Conservation (phyloP, 768 basidiomycete genomes). For the Psilocybe tampanensis region DNA sequence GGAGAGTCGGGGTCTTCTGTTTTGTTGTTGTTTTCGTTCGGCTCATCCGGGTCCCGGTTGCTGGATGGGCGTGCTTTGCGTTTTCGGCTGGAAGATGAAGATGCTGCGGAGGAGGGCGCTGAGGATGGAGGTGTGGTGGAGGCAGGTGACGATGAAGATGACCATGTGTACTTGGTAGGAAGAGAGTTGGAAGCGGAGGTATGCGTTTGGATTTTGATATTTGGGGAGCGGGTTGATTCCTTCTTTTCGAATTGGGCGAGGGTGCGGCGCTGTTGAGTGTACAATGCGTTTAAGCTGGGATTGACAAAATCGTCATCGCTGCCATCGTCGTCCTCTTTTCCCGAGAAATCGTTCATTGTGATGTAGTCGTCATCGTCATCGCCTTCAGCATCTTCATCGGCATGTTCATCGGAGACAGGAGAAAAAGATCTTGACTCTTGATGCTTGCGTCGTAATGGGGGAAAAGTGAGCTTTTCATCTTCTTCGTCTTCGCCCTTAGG, state of each 20-base stretch:
- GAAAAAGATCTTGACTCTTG: too few species aligned
- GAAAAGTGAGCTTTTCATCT: too few species aligned
- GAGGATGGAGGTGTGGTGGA: too few species aligned
- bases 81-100: neutral
- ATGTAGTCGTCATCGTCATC: too few species aligned
- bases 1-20: neutral
- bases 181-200: neutral
- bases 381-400: too few species aligned
- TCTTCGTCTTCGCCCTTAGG: too few species aligned
- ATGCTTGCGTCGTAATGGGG: too few species aligned
- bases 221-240: neutral
- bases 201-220: neutral
- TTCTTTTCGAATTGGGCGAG: neutral
- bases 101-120: neutral
- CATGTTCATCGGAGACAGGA: too few species aligned
- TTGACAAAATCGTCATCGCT: neutral
- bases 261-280: neutral
- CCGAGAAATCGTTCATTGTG: too few species aligned
- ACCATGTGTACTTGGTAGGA: too few species aligned
- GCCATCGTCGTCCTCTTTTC: neutral
- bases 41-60: too few species aligned
- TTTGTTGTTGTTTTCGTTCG: neutral
- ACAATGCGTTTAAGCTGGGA: neutral
- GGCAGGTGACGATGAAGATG: too few species aligned
- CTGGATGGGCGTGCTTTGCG: neutral